Evolutionary conservation across 768 basidiomycete species (phyloP).

Genomic region (Tricholomella constricta): DNA sequence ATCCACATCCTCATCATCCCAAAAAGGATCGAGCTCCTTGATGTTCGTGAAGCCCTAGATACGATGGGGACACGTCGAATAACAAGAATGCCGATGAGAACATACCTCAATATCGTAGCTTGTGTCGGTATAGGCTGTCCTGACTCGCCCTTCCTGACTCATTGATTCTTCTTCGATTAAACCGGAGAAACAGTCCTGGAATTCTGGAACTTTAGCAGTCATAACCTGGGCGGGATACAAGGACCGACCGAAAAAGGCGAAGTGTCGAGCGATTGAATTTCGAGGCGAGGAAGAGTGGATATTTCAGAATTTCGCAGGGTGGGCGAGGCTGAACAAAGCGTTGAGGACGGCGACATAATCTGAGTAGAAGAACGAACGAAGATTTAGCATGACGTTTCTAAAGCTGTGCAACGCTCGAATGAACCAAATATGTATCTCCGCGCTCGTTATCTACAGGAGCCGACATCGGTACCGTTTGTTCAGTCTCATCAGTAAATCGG

Average conservation of each 20-base stretch:
- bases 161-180: conserved; percentile 12
- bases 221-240: neutral
- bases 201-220: neutral
- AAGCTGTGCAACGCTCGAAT: no score
- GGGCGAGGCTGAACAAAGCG: conserved; percentile 13
- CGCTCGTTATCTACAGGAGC: no score
- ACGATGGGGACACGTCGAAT: neutral
- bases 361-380: neutral
- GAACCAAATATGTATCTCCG: no score
- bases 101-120: conserved; percentile 47
- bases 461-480: no score
- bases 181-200: conserved; percentile 15
- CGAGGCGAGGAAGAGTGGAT: conserved; percentile 13
- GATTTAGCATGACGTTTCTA: no score
- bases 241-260: conserved; percentile 15
- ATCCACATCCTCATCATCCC: conserved; percentile 52
- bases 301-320: neutral
- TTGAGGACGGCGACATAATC: conserved; percentile 17
- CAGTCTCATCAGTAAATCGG: no score
- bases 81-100: neutral
- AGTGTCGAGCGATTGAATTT: conserved; percentile 13
- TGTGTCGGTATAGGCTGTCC: conserved; percentile 20
- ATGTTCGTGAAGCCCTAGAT: conserved; percentile 43
- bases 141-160: neutral
- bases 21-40: conserved; percentile 43